Percentiles rank a stretch among this genome's conserved stretches.
Conservation (phyloP, 129 eudicot genomes). For the Escallonia rubra region DNA sequence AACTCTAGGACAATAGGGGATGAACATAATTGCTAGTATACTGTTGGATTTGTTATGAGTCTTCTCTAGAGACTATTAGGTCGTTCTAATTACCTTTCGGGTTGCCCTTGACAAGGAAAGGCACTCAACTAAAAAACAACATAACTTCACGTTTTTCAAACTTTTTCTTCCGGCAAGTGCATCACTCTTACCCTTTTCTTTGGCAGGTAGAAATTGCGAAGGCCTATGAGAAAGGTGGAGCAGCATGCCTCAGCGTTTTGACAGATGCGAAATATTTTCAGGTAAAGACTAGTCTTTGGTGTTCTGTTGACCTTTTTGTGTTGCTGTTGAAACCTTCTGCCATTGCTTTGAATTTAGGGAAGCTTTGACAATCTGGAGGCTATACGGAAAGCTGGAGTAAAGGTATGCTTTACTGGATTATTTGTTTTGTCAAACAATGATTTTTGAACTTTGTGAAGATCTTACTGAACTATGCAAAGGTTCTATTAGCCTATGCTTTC, state of each 20-base stretch:
- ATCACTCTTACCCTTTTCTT: slow-evolving; percentile 2
- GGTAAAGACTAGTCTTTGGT: slow-evolving; percentile 30
- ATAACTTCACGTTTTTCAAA: too few species aligned
- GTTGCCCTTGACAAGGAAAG: background rate
- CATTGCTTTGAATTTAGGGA: slow-evolving; percentile 47
- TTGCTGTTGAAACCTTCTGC: background rate
- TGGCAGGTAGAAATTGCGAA: slow-evolving; percentile 84
- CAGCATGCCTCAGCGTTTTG: slow-evolving; percentile 95
- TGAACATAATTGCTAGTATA: too few species aligned
- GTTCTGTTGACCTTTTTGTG: background rate
- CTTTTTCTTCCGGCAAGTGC: background rate
- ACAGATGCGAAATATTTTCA: slow-evolving; percentile 89
- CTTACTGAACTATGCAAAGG: background rate
- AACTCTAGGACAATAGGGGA: too few species aligned
- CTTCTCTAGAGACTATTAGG: too few species aligned
- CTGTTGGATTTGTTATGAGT: too few species aligned
- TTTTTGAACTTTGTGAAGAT: background rate
- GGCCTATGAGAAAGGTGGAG: slow-evolving; percentile 98
- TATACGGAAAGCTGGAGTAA: slow-evolving; percentile 78
- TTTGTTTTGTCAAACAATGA: background rate
- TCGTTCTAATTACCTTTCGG: too few species aligned
- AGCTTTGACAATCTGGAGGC: slow-evolving; percentile 87
- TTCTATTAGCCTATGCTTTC: background rate
- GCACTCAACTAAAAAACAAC: background rate
- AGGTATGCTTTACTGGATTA: slow-evolving; percentile 32